phyloP scores from a whole-genome alignment of 768 basidiomycete species.

The Amanita brunnescens region DNA sequence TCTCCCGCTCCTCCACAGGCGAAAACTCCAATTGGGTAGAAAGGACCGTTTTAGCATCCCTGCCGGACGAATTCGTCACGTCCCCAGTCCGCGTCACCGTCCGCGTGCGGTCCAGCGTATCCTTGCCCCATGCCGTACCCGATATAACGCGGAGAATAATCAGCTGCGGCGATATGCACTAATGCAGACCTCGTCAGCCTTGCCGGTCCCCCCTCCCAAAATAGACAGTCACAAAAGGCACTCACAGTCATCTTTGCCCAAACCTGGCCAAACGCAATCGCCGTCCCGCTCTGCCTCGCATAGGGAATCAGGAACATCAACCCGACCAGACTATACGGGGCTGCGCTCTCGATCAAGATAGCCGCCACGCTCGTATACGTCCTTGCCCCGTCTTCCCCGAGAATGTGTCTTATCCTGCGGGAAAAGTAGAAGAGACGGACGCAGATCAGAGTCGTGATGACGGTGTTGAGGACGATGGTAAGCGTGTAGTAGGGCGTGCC shows the following conservation, averaged over 20 bases:
- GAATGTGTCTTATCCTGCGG: conserved; percentile 17
- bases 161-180: conserved; percentile 19
- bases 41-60: neutral
- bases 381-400: conserved; percentile 21
- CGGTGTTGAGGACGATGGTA: conserved; percentile 32
- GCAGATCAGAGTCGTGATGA: conserved; percentile 32
- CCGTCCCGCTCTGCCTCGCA: conserved; percentile 23
- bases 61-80: too few relatives aligned
- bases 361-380: conserved; percentile 29
- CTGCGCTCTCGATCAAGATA: conserved; percentile 32
- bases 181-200: neutral
- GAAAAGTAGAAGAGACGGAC: conserved; percentile 26
- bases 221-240: too few relatives aligned
- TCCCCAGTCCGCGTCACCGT: neutral
- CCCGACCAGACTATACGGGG: conserved; percentile 29
- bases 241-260: conserved; percentile 34
- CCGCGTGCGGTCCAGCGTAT: conserved; percentile 1
- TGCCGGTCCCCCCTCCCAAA: too few relatives aligned
- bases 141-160: conserved; percentile 18
- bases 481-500: conserved; percentile 32
- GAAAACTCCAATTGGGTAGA: neutral
- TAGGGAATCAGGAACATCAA: conserved; percentile 31
- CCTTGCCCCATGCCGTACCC: conserved; percentile 17
- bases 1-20: neutral
- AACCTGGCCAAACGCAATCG: conserved; percentile 29